Conservation (phyloP, 768 basidiomycete genomes). For the Lactifluus hygrophoroides region DNA sequence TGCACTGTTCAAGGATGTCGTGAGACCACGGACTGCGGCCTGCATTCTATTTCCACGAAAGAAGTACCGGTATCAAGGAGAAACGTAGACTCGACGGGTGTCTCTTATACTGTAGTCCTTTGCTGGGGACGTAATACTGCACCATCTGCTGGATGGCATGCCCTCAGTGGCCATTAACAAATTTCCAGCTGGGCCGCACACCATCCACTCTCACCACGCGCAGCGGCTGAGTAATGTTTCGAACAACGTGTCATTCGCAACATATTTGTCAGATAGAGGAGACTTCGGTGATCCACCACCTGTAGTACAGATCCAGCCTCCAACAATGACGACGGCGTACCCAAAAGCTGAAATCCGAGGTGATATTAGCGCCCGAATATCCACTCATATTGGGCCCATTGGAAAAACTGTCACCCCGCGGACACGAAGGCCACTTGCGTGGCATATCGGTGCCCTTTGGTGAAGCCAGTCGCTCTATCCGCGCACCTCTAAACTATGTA, state of each 20-base stretch:
- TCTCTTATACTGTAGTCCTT: no score
- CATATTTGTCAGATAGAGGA: not conserved
- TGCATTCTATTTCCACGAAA: not conserved
- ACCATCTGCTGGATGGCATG: not conserved
- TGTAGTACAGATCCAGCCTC: no score
- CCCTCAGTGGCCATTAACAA: no score
- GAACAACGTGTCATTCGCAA: not conserved
- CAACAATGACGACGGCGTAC: no score
- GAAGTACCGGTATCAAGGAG: not conserved
- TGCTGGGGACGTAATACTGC: no score
- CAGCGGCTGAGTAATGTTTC: no score
- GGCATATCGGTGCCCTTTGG: not conserved
- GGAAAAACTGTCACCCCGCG: not conserved
- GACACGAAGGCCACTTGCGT: not conserved
- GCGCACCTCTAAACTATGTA: constrained; percentile 1
- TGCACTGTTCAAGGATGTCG: constrained; percentile 51
- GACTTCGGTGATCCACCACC: no score
- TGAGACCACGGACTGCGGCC: constrained; percentile 27
- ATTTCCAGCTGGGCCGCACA: no score
- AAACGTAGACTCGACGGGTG: not conserved
- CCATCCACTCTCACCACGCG: no score
- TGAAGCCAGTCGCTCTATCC: not conserved
- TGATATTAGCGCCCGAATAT: not conserved
- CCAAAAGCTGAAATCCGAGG: no score
- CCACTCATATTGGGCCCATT: not conserved